Conservation (phyloP, 2,329 filamentous ascomycete species). For the Tolypocladium paradoxum region DNA sequence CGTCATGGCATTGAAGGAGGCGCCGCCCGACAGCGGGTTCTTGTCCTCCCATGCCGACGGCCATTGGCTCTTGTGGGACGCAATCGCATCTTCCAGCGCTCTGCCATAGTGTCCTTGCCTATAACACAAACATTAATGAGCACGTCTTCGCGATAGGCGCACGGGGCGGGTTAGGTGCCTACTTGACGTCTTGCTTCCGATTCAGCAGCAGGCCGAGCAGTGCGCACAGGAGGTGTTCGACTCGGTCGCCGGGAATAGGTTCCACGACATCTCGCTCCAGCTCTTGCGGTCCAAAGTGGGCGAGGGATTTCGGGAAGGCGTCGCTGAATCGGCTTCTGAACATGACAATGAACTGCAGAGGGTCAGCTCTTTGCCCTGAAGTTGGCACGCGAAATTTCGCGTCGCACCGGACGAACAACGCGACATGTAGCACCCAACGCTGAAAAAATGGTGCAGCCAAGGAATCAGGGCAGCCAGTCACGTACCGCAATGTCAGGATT, state of each 20-base stretch:
- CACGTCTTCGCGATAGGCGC: background rate
- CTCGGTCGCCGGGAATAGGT: constrained; percentile 66
- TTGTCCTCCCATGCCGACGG: constrained; percentile 69
- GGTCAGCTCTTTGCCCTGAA: constrained; percentile 22
- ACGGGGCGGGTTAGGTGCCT: constrained; percentile 11
- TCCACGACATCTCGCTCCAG: constrained; percentile 80
- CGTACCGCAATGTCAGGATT: constrained; percentile 87
- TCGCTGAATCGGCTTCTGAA: constrained; percentile 91
- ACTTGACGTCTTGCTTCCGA: constrained; percentile 98
- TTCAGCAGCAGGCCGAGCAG: constrained; percentile 82
- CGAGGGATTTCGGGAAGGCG: constrained; percentile 74
- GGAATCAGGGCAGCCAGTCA: constrained; percentile 19
- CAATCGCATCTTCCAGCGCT: constrained; percentile 86
- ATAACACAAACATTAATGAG: constrained; percentile 11
- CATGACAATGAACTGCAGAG: constrained; percentile 84
- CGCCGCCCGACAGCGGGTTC: constrained; percentile 72
- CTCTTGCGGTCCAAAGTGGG: constrained; percentile 90
- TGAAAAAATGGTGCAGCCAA: background rate
- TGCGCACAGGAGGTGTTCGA: constrained; percentile 82
- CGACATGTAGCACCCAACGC: constrained; percentile 13
- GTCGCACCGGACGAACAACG: constrained; percentile 30
- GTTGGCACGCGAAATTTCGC: constrained; percentile 41
- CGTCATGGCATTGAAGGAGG: constrained; percentile 72
- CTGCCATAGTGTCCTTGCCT: constrained; percentile 89
- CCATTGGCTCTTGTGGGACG: constrained; percentile 82